These are phyloP conservation scores for Cladosporium phlei DNA, from an alignment of 2,329 filamentous ascomycete genomes.

Conservation along the genomic window DNA sequence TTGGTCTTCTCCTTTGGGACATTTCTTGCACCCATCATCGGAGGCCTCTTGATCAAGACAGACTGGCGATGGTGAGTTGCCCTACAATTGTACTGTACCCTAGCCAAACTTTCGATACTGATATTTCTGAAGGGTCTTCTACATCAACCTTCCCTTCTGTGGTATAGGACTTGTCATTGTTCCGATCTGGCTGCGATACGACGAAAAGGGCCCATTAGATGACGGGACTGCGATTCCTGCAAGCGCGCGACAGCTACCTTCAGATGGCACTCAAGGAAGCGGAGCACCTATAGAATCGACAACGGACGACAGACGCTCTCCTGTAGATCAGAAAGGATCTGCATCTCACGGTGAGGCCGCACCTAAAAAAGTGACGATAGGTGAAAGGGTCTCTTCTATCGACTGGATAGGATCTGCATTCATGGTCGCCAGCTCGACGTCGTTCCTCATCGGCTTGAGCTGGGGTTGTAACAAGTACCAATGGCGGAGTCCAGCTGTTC, in stretches of 20 bases:
- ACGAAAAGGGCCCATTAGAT: slow-evolving; percentile 35
- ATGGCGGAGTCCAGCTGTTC: slow-evolving; percentile 34
- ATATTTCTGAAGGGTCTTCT: slow-evolving; percentile 30
- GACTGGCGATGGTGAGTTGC: slow-evolving; percentile 27
- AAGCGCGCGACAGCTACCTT: no score
- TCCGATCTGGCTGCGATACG: slow-evolving; percentile 47
- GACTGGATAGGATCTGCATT: slow-evolving; percentile 24
- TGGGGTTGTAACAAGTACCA: slow-evolving; percentile 35
- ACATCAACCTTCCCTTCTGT: slow-evolving; percentile 37
- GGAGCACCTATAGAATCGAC: no score
- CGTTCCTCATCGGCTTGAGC: slow-evolving; percentile 30
- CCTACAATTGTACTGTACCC: no score
- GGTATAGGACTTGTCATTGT: slow-evolving; percentile 29
- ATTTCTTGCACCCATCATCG: slow-evolving; percentile 33
- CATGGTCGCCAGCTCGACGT: slow-evolving; percentile 23
- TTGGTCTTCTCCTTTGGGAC: slow-evolving; percentile 31
- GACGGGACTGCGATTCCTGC: no score
- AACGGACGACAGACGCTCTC: no score
- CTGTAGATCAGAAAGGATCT: no score
- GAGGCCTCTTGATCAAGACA: slow-evolving; percentile 24
- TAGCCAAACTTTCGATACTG: neutral
- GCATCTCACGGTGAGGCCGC: no score
- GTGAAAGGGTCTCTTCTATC: slow-evolving; percentile 17
- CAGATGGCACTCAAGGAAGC: no score
- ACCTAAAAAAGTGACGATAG: no score